phyloP scores from a whole-genome alignment of 345 rosid species.

The Ailanthus altissimus region DNA sequence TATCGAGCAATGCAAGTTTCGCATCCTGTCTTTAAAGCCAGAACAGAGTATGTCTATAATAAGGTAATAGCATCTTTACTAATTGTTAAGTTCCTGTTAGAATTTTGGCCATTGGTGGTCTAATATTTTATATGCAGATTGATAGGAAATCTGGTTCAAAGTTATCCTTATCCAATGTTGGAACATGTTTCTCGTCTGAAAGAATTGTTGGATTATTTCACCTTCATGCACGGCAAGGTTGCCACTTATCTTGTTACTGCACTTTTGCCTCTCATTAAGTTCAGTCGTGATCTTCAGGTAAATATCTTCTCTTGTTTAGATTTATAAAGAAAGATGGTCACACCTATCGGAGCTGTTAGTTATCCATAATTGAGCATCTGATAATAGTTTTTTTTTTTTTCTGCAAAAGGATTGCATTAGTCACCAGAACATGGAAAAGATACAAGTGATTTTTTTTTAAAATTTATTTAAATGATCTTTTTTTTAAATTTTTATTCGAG shows the following conservation, averaged over 20 bases:
- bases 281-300: constrained; percentile 72
- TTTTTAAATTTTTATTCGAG: background rate
- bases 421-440: background rate
- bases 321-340: constrained; percentile 6
- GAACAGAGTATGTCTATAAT: constrained; percentile 57
- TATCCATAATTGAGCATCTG: background rate
- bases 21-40: constrained; percentile 71
- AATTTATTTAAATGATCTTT: background rate
- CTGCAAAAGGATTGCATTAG: background rate
- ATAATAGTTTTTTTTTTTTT: background rate
- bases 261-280: constrained; percentile 68
- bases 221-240: constrained; percentile 60
- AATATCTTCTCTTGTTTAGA: constrained; percentile 3
- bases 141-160: constrained; percentile 54
- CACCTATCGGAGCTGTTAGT: background rate
- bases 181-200: constrained; percentile 70
- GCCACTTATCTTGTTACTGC: constrained; percentile 61
- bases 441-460: background rate
- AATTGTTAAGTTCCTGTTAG: constrained; percentile 7
- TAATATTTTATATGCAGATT: constrained; percentile 49
- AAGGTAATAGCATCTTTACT: constrained; percentile 42
- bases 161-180: constrained; percentile 61
- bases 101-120: constrained; percentile 16
- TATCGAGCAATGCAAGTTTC: constrained; percentile 80
- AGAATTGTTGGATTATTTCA: constrained; percentile 83